Base-by-base conservation (phyloP, 257 asterid species). In the Scutellaria minor region DNA sequence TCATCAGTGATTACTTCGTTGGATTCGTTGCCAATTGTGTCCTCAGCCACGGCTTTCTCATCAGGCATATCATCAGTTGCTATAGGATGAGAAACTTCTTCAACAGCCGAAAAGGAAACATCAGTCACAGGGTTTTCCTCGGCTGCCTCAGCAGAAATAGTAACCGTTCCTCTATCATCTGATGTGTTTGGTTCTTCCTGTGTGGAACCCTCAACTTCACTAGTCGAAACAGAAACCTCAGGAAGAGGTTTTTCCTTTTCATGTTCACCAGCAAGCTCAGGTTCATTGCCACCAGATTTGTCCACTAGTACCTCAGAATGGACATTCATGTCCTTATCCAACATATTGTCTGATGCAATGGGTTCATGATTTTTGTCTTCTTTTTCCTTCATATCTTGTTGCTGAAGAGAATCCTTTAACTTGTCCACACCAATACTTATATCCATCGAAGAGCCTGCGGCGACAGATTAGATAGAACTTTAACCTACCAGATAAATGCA, bases 381-480 rank as follows among this genome's bases (percentile, higher is more conserved):
- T 46, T 42, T 54, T 53, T 66, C 68, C n/a, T 60, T 55, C 1
- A 18, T 41, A 70, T 73, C 73, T 64, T 66, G 67, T 57, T 57
- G 62, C 70, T 41, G 70, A 66, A 50, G 68, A 61, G 72, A 62
- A 72, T 72, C 78, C 40, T 64, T 81, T 5, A 56, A 73, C 71
- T 72, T 70, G 70, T 65, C 79, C 27, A 57, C 64, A 68, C 71
- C 41, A 56, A 52, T 39, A 24, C 37, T 77, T 40, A 66, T 47
- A 83, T 64, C 79, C 45, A 68, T 46, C 47, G 52, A 53, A 35
- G 71, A 62, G 18, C 53, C 83, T 53, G 73, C 80, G 66, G 66
- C 44, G 55, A 81, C 15, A 69, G 8, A 35, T 71, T 50, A 11
- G 72, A 53, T 12, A 46, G 18, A 50, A 51, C 6, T 10, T 52